Evolutionary conservation across 2,329 filamentous ascomycete genomes (phyloP), one percentile per base, ranked within the genome.

Genomic region (Fusarium sp.): DNA sequence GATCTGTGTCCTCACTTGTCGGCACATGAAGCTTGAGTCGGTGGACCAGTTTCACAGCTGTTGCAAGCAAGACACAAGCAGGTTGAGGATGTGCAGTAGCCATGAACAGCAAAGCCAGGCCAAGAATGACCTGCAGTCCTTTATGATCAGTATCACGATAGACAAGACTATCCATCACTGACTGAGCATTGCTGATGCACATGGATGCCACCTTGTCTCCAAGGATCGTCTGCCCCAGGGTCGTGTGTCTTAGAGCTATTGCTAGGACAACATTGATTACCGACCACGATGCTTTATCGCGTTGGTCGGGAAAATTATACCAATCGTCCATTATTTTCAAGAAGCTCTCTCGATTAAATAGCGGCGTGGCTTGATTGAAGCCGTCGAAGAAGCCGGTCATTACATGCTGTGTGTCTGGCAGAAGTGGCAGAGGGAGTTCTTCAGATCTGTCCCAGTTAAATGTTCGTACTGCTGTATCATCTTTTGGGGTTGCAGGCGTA

Each of bases 261-360:
- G 65, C 65, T 5, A 67, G 28, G 17, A 67, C 55, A 3, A 67
- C 42, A 19, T 54, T 51, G 10, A 68, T 46, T n/a, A 42, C 38
- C 2, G 49, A 47, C 58, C 42, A 44, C 1, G 46, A 36, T 24
- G 22, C 28, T 21, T 24, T 10, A 7, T 47, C 38, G 7, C 36
- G 36, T 7, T 13, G 5, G 7, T n/a, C n/a, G 4, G 62, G 59
- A n/a, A 19, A 9, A 14, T n/a, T 14, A 26, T 59, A 49, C 53
- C 49, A 66, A 1, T 47, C 34, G 15, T 39, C 5, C 3, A 63
- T 5, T 33, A 39, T 34, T 13, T 6, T 21, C 21, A 21, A 26
- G 14, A 60, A 21, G 11, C 19, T 10, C 3, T 7, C 5, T 1
- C 22, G 19, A 1, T 11, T 15, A 14, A 68, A 64, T 3, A 68